Evolutionary conservation across 2,329 filamentous ascomycete species (phyloP).

Genomic region (Monilinia aucupariae): DNA sequence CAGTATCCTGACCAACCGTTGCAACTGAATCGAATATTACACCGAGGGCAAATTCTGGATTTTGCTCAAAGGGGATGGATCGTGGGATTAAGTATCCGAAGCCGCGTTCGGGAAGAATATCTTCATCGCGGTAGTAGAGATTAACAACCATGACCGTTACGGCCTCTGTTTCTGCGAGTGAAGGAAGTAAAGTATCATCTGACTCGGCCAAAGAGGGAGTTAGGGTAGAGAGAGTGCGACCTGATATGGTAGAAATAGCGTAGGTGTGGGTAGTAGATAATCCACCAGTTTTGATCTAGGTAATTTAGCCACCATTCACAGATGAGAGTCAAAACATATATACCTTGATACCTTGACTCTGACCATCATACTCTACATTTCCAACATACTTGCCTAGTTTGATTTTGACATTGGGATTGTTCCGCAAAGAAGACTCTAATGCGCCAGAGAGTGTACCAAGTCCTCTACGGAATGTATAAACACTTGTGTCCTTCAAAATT

Average conservation of each 20-base stretch:
- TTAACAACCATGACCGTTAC: constrained; percentile 91
- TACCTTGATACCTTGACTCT: constrained; percentile 42
- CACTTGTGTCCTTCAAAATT: constrained; percentile 27
- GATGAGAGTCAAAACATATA: constrained; percentile 18
- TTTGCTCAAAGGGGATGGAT: constrained; percentile 62
- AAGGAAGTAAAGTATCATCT: constrained; percentile 37
- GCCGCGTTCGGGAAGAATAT: constrained; percentile 59
- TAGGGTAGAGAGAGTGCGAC: constrained; percentile 24
- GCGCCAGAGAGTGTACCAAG: constrained; percentile 55
- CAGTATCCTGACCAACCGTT: constrained; percentile 47
- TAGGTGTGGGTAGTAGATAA: constrained; percentile 43
- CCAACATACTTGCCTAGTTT: constrained; percentile 45
- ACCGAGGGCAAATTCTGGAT: constrained; percentile 78
- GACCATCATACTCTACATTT: constrained; percentile 40
- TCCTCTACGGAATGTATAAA: constrained; percentile 52
- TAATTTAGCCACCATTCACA: constrained; percentile 5
- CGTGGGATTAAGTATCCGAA: constrained; percentile 91
- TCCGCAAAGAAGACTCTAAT: constrained; percentile 46
- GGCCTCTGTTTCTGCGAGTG: constrained; percentile 51
- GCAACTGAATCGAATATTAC: constrained; percentile 77
- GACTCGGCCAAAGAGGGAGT: constrained; percentile 8
- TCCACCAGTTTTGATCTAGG: constrained; percentile 31
- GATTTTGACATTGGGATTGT: constrained; percentile 55
- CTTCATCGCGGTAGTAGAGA: constrained; percentile 67
- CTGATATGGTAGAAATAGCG: constrained; percentile 57